Evolutionary conservation across 805 yeast genomes (phyloP).

Genomic region (Yamadazyma ubonensis): DNA sequence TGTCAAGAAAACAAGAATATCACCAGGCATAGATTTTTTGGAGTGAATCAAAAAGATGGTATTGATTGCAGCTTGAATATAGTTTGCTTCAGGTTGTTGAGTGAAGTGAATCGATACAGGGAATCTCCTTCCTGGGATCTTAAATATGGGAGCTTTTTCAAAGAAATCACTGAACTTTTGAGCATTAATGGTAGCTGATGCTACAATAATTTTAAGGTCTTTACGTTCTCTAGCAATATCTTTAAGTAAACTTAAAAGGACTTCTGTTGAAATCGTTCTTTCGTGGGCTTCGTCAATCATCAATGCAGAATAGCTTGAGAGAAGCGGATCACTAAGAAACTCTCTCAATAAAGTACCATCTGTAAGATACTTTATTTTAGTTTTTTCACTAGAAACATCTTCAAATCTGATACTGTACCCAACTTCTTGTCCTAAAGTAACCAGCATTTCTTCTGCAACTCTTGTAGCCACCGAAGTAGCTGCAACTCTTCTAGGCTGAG

Average conservation of each 20-base stretch:
- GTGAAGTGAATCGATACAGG: slow-evolving; percentile 89
- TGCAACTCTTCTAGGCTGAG: slow-evolving; percentile 95
- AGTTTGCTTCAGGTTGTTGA: slow-evolving; percentile 85
- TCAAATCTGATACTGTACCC: slow-evolving; percentile 92
- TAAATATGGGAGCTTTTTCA: slow-evolving; percentile 78
- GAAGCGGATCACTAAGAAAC: slow-evolving; percentile 70
- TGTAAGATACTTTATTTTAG: slow-evolving; percentile 84
- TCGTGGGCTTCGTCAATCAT: slow-evolving; percentile 99
- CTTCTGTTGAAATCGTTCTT: slow-evolving; percentile 88
- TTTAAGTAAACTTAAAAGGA: slow-evolving; percentile 74
- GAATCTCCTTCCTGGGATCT: slow-evolving; percentile 89
- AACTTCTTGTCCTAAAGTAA: slow-evolving; percentile 77
- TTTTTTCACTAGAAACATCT: slow-evolving; percentile 61
- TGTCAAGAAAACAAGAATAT: slow-evolving; percentile 84
- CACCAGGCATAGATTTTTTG: slow-evolving; percentile 63
- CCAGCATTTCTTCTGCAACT: slow-evolving; percentile 87
- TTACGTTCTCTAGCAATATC: slow-evolving; percentile 61
- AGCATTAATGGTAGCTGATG: slow-evolving; percentile 98
- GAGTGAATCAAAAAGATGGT: slow-evolving; percentile 88
- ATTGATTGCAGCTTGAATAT: slow-evolving; percentile 82
- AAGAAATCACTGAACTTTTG: slow-evolving; percentile 81
- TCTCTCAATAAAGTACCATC: slow-evolving; percentile 95
- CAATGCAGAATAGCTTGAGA: slow-evolving; percentile 69
- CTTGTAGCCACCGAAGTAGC: slow-evolving; percentile 88
- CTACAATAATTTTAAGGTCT: slow-evolving; percentile 73